Base-by-base conservation (phyloP, 257 asterid genomes). In the Gynochthodes officinalis region DNA sequence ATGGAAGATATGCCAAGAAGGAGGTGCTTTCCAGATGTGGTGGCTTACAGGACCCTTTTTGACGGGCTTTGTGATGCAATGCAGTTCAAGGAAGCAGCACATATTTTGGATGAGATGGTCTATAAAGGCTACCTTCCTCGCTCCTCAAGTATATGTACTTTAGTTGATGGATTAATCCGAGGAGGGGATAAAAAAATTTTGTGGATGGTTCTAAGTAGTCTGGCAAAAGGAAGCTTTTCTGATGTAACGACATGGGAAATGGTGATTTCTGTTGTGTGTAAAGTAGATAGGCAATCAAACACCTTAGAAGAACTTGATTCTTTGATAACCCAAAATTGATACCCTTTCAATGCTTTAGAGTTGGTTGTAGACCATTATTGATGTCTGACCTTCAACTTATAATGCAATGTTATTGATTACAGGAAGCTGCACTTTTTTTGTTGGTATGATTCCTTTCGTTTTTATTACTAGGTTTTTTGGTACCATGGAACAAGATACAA, bases 1-100 rank as follows among this genome's bases (percentile, higher is more conserved):
- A 81, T 92, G 69, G 90, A 90, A 76, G 97, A 90, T 78, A 92
- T 92, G 98, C 89, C 89, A 0, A 78, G 94, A 58, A 69, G 86
- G 39, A 70, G 70, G 64, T 87, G 96, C 67, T 40, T 70, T 19
- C 98, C 92, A 0, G 97, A 92, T 80, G 87, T 86, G 44, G 87
- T 90, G 9, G 76, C 89, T 68, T 92, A 87, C 67, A 81, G 87
- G 85, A 82, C 82, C 52, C 28, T 90, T 43, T 84, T 92, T 53
- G 89, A 86, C 35, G 97, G 92, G 37, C 81, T 92, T 33, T 90
- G 94, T 70, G 82, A 88, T 53, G 85, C 21, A 5, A 78, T 61
- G 77, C 71, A 74, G 82, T 90, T 87, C 35, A 75, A 83, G 79
- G 90, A 88, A 72, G 92, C 94, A 21, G 87, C 88, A 2, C 54